Base-by-base conservation (phyloP, 805 yeast genomes). In the Candida koratica region DNA sequence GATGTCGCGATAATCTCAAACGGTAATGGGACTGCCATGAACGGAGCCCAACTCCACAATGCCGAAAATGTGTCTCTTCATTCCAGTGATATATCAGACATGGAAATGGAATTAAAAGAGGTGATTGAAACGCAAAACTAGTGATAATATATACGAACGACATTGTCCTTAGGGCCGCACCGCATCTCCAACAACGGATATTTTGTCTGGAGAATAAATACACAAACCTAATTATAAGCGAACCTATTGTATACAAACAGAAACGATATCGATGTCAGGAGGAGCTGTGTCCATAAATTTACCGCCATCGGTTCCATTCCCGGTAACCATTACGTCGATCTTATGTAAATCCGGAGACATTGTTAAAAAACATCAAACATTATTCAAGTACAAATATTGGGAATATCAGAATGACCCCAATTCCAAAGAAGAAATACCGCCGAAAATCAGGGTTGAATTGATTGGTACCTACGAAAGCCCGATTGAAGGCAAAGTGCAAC, bases 391-490 rank as follows among this genome's bases (percentile, higher is more conserved):
- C 61, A 74, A 73, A 49, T 84, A 81, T 53, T 76, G 79, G 76
- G 84, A 80, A 45, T 75, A 69, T 53, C 77, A 74, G 48, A 79
- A 74, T 22, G 71, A 72, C 42, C 78, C 80, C 6, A 57, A 67
- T 30, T 58, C 65, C 26, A 64, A 65, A 34, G 75, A 70, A 27
- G 67, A 60, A 23, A 52, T 51, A 4, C 51, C 67, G 34, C 53
- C 69, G 43, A 55, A 79, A 46, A 60, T 75, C 13, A 60, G 79
- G 28, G 84, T 82, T 2, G 89, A 84, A 48, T 64, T 77, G 17
- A 77, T 81, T 9, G 90, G 87, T 1, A 71, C 83, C 2, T 88
- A 79, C 54, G 97, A 90, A 54, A 71, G 81, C 25, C 97, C 97
- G 0, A 68, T 85, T 18, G 84, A 77, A 41, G 97, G 97, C 0